Conservation (phyloP, 169 alveolate genomes). For the Eimeria nieschulzi region DNA sequence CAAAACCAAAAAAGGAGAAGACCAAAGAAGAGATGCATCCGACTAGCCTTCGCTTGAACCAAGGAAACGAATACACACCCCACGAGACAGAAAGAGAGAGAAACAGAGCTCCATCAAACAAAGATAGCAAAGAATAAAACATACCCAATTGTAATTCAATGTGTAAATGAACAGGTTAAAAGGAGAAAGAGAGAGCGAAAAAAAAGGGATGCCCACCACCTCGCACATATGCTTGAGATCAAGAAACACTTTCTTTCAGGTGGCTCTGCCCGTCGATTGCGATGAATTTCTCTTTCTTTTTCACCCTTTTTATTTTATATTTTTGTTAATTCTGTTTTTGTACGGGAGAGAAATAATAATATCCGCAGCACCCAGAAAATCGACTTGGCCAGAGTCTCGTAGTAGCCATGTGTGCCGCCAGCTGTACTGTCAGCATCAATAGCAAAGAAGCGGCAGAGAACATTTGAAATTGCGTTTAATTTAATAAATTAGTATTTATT, state of each 20-base stretch:
- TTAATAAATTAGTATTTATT: too few species aligned
- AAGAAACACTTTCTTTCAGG: too few species aligned
- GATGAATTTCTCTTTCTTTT: neutral
- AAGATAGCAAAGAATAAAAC: neutral
- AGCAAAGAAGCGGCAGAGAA: too few species aligned
- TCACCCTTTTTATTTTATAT: too few species aligned
- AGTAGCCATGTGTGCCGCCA: neutral
- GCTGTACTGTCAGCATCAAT: too few species aligned
- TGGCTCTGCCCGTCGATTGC: neutral
- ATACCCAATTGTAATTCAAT: too few species aligned
- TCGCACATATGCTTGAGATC: neutral
- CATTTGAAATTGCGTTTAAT: neutral
- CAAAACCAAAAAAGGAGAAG: too few species aligned
- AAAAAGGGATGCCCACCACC: neutral
- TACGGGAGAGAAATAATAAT: neutral
- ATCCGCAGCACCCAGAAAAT: neutral
- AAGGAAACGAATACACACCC: too few species aligned
- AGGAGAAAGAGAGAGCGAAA: neutral
- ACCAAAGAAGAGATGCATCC: too few species aligned
- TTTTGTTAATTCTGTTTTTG: too few species aligned
- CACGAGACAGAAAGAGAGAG: neutral
- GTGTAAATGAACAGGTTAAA: too few species aligned
- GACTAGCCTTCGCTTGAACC: too few species aligned
- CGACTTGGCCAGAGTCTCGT: neutral
- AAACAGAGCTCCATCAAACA: neutral